These are phyloP conservation scores for Malassezia pachydermatis DNA, from an alignment of 1,284 basidiomycete species.

Conservation along the genomic window DNA sequence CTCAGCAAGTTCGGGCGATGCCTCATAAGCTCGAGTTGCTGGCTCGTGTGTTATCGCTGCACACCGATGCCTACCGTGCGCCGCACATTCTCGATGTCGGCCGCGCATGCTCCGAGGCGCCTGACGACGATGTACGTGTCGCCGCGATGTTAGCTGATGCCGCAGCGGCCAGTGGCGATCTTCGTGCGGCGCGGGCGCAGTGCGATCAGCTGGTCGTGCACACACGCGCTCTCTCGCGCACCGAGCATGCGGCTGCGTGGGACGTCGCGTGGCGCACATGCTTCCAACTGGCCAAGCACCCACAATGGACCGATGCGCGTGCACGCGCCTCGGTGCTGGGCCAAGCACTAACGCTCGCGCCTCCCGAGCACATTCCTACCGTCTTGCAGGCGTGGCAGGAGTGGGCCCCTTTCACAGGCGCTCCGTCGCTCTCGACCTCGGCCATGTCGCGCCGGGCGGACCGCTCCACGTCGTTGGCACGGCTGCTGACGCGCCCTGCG, in stretches of 20 bases:
- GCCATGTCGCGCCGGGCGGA: not conserved
- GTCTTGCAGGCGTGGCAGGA: conserved; percentile 1
- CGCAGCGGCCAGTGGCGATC: conserved; percentile 5
- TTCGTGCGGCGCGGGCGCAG: conserved; percentile 1
- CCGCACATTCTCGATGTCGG: conserved; percentile 6
- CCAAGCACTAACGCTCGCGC: conserved; percentile 14
- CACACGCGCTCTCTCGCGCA: not conserved
- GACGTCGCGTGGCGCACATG: conserved; percentile 18
- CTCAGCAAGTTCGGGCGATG: conserved; percentile 4
- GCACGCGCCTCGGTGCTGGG: conserved; percentile 1
- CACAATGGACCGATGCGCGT: conserved; percentile 4
- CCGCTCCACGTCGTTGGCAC: not conserved
- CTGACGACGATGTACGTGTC: conserved; percentile 9
- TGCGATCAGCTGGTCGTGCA: conserved; percentile 7
- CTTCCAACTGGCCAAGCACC: conserved; percentile 17
- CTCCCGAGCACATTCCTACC: conserved; percentile 9
- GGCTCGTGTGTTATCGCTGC: conserved; percentile 9
- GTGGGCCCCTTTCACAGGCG: not conserved
- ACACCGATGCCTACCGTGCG: conserved; percentile 11
- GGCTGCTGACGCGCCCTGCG: not conserved
- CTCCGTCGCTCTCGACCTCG: not conserved
- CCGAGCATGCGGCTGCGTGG: not conserved
- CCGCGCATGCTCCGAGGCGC: not conserved
- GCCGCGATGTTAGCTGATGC: conserved; percentile 16
- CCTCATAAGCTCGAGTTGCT: conserved; percentile 7